Percentiles rank a stretch among this genome's conserved stretches.
These are phyloP conservation scores for Sapria himalayana DNA, from an alignment of 345 rosid genomes.

Conservation along the genomic window DNA sequence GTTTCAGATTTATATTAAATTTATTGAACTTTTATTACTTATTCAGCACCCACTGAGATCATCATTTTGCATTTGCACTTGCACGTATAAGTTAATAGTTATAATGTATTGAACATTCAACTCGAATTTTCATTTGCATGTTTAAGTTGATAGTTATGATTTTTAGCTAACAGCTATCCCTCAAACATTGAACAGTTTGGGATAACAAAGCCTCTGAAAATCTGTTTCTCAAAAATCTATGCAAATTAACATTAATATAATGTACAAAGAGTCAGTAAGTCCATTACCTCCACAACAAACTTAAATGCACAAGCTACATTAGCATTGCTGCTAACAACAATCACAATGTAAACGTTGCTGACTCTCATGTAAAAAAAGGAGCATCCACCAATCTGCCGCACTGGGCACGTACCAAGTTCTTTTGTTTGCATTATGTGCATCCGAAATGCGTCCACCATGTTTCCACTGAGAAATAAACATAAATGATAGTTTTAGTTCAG, in stretches of 20 bases:
- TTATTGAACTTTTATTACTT: too few relatives aligned
- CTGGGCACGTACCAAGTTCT: conserved; percentile 91
- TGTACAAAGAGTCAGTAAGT: not conserved
- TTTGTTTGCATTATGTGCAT: conserved; percentile 96
- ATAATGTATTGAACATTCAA: too few relatives aligned
- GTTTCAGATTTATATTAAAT: too few relatives aligned
- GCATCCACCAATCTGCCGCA: conserved; percentile 96
- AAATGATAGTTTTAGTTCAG: not conserved
- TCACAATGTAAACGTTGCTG: conserved; percentile 91
- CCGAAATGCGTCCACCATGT: conserved; percentile 99
- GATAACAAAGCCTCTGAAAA: too few relatives aligned
- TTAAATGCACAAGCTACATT: conserved; percentile 98
- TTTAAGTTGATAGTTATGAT: too few relatives aligned
- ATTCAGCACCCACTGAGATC: too few relatives aligned
- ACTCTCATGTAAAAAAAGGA: conserved; percentile 91
- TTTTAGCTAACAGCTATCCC: too few relatives aligned
- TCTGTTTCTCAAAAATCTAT: not conserved
- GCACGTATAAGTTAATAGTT: too few relatives aligned
- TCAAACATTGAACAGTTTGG: too few relatives aligned
- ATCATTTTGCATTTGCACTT: too few relatives aligned
- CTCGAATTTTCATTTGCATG: too few relatives aligned
- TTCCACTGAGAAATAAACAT: too few relatives aligned
- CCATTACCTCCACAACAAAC: conserved; percentile 80
- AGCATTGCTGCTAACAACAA: conserved; percentile 98
- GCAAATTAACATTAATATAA: not conserved